phyloP scores from a whole-genome alignment of 768 basidiomycete genomes.

The Psilocybe tampanensis region DNA sequence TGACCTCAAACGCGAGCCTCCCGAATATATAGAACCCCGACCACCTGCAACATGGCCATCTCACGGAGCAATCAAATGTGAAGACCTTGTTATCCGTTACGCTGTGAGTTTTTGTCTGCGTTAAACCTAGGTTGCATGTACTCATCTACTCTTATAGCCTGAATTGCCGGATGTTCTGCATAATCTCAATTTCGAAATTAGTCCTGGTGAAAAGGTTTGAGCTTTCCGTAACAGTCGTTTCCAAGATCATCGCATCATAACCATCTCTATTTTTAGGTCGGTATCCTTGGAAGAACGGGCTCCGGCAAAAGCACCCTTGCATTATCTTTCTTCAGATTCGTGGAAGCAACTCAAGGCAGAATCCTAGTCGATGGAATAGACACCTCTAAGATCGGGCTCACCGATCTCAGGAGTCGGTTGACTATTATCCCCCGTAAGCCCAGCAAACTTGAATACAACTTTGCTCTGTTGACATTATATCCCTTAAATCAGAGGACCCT shows the following conservation, averaged over 20 bases:
- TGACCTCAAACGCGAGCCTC: conserved; percentile 72
- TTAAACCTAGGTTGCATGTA: not conserved
- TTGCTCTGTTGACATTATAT: not conserved
- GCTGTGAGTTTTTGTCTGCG: conserved; percentile 56
- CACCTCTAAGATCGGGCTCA: conserved; percentile 77
- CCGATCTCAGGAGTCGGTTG: conserved; percentile 67
- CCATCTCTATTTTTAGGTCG: conserved; percentile 22
- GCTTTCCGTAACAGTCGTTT: too few relatives aligned
- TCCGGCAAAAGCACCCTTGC: conserved; percentile 82
- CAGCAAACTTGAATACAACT: too few relatives aligned
- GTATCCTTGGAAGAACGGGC: conserved; percentile 70
- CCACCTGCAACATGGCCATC: conserved; percentile 82
- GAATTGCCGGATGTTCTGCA: conserved; percentile 88
- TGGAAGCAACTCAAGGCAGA: conserved; percentile 79
- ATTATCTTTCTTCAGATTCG: conserved; percentile 80
- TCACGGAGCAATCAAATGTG: conserved; percentile 65
- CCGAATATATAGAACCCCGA: conserved; percentile 87
- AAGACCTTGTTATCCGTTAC: conserved; percentile 77
- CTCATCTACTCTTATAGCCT: conserved; percentile 49
- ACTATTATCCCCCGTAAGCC: conserved; percentile 66
- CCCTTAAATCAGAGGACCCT: conserved; percentile 69
- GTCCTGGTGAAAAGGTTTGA: conserved; percentile 73
- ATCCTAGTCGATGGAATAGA: conserved; percentile 81
- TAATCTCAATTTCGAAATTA: conserved; percentile 70
- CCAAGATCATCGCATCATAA: not conserved